Percentiles rank a stretch among this genome's conserved stretches.
phyloP scores from a whole-genome alignment of 2,329 filamentous ascomycete genomes.

The Rhinocladiella mackenziei region DNA sequence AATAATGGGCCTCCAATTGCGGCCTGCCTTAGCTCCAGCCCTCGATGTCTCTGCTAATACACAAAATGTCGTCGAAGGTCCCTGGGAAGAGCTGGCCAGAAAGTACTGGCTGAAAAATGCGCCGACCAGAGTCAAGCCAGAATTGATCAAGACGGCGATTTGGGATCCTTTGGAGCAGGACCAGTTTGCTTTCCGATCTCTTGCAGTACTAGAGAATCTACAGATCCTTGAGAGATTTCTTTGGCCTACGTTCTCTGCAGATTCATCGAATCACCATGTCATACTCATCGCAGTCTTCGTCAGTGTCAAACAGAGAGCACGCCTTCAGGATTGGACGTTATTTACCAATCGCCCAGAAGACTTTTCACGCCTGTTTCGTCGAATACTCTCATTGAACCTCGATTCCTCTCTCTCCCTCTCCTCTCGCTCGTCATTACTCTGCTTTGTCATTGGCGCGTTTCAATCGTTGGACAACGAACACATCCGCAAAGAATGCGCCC shows the following conservation, averaged over 20 bases:
- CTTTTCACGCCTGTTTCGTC: conserved; percentile 85
- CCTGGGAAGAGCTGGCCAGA: conserved; percentile 67
- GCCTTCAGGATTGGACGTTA: conserved; percentile 76
- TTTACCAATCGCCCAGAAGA: conserved; percentile 74
- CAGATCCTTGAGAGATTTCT: conserved; percentile 91
- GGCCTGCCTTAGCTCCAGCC: conserved; percentile 56
- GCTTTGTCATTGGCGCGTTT: conserved; percentile 86
- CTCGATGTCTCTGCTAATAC: conserved; percentile 38
- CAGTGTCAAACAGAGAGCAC: conserved; percentile 83
- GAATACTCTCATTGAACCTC: conserved; percentile 80
- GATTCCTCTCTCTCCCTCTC: conserved; percentile 62
- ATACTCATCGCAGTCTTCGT: conserved; percentile 79
- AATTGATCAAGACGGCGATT: conserved; percentile 78
- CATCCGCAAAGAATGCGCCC: conserved; percentile 93
- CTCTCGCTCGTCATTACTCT: conserved; percentile 77
- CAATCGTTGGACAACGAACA: conserved; percentile 86
- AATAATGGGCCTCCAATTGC: conserved; percentile 35
- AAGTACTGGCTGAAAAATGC: conserved; percentile 73
- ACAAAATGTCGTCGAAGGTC: conserved; percentile 31
- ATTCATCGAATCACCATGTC: conserved; percentile 87
- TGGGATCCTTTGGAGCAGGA: conserved; percentile 86
- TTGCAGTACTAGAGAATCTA: conserved; percentile 81
- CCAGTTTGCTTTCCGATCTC: conserved; percentile 69
- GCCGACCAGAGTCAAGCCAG: conserved; percentile 62
- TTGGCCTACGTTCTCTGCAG: conserved; percentile 87